Conservation (phyloP, 2,329 filamentous ascomycete species). For the Botrytis tulipae region DNA sequence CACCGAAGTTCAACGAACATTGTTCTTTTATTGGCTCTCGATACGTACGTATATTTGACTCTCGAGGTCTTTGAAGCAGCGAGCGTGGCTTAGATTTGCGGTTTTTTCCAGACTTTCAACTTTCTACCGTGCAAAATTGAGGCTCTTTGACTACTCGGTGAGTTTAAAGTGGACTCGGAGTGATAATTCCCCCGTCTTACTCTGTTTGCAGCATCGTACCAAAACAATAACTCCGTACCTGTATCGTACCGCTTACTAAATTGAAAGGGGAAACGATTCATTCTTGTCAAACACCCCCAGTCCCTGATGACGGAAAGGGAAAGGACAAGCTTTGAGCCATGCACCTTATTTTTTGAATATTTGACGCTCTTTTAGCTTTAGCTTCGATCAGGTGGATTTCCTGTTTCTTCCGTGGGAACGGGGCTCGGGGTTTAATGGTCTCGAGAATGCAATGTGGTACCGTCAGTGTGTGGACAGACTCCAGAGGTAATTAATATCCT, state of each 20-base stretch:
- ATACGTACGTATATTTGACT: not conserved
- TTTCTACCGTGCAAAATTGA: not conserved
- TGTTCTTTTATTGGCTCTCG: not conserved
- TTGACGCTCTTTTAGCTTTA: not conserved
- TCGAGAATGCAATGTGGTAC: not conserved
- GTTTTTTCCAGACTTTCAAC: not conserved
- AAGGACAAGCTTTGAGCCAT: not conserved
- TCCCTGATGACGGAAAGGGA: not conserved
- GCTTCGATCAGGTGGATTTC: not conserved
- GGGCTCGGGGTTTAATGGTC: not conserved
- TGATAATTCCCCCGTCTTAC: slow-evolving; percentile 1
- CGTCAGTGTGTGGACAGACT: no score
- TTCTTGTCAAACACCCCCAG: not conserved
- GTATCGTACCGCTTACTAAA: not conserved
- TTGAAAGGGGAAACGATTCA: not conserved
- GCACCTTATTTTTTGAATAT: not conserved
- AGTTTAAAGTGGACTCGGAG: not conserved
- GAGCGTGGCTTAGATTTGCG: not conserved
- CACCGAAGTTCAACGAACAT: not conserved
- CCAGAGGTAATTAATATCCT: not conserved
- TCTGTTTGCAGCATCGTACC: not conserved
- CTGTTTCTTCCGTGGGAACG: not conserved
- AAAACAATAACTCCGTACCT: not conserved
- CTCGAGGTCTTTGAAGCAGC: not conserved
- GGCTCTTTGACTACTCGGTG: slow-evolving; percentile 17